Percentiles rank a stretch among this genome's conserved stretches.
phyloP scores from a whole-genome alignment of 2,329 filamentous ascomycete species.

The Sporothrix schenckii region DNA sequence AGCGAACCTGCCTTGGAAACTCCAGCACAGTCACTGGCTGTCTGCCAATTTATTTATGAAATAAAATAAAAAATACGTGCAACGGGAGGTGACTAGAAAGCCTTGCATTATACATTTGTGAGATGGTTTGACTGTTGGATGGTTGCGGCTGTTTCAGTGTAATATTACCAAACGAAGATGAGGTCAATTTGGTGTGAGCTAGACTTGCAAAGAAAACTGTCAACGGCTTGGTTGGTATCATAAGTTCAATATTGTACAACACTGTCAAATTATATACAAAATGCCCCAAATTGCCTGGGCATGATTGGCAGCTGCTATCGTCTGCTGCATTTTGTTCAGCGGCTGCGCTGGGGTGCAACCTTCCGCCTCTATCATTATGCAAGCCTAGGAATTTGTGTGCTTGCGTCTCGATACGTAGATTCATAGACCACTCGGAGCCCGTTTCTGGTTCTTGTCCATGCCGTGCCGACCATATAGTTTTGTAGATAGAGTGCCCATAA shows the following conservation, averaged over 20 bases:
- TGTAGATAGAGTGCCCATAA: no score
- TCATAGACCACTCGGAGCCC: not conserved
- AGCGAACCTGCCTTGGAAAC: not conserved
- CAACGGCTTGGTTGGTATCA: not conserved
- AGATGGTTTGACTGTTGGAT: not conserved
- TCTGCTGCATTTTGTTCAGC: not conserved
- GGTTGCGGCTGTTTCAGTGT: not conserved
- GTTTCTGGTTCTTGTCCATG: not conserved
- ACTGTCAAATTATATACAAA: not conserved
- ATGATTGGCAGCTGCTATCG: not conserved
- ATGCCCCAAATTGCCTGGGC: not conserved
- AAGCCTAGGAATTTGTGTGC: not conserved
- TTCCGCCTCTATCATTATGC: no score
- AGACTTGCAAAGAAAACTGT: not conserved
- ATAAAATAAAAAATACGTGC: not conserved
- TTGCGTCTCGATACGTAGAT: not conserved
- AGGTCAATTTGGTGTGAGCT: not conserved
- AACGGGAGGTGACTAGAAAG: not conserved
- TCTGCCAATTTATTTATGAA: no score
- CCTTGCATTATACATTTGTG: not conserved
- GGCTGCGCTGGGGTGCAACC: not conserved
- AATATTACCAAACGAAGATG: no score
- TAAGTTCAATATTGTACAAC: not conserved
- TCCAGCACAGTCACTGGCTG: constrained; percentile 4
- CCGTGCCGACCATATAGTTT: no score